Conservation (phyloP, 129 eudicot genomes). For the Chrysanthemum seticuspe region DNA sequence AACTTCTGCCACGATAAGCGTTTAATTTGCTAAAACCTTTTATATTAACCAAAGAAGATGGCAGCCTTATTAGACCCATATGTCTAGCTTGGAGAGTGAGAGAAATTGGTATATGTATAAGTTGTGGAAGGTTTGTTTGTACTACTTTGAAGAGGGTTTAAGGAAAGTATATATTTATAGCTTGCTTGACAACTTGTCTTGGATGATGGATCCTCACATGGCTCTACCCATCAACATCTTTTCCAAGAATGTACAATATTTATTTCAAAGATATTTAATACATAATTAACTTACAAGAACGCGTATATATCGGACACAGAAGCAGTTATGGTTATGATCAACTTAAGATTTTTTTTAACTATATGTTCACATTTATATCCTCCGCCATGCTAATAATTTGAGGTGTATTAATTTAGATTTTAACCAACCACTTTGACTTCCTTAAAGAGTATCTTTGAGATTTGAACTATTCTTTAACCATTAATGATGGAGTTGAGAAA, state of each 20-base stretch:
- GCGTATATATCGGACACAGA: conserved; percentile 1
- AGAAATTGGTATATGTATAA: too few relatives aligned
- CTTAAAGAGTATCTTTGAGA: too few relatives aligned
- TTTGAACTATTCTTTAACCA: too few relatives aligned
- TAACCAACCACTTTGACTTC: too few relatives aligned
- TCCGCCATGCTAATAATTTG: background rate
- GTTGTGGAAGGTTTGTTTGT: background rate
- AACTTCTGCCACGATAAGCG: background rate
- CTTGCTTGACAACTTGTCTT: conserved; percentile 5
- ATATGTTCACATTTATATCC: conserved; percentile 21
- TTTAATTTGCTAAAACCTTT: conserved; percentile 23
- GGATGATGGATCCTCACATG: conserved; percentile 10
- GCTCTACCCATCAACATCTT: conserved; percentile 9
- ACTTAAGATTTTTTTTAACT: background rate
- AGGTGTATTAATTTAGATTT: too few relatives aligned
- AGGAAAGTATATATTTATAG: conserved; percentile 7
- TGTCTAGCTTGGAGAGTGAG: background rate
- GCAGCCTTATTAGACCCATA: conserved; percentile 18
- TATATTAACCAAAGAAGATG: background rate
- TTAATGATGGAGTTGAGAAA: too few relatives aligned
- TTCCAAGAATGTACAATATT: conserved; percentile 24
- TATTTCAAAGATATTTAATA: background rate
- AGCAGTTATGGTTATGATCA: conserved; percentile 8
- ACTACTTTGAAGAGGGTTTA: background rate
- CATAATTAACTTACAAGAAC: background rate